These are phyloP conservation scores for Capronia americana DNA, from an alignment of 2,329 filamentous ascomycete species.

Conservation along the genomic window DNA sequence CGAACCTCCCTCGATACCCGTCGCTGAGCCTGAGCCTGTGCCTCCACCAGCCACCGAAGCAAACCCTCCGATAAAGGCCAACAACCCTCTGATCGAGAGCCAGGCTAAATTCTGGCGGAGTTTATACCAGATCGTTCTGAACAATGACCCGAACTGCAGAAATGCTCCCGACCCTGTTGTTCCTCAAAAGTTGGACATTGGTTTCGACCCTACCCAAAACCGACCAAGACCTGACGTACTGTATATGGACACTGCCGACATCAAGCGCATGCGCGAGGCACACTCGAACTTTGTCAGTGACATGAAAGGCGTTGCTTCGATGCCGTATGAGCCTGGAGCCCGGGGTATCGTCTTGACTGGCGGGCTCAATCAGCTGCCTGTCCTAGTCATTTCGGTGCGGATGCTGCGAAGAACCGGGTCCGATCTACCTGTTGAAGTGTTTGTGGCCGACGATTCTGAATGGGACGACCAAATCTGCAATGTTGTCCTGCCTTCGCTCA, in stretches of 20 bases:
- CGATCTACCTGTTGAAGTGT: conserved; percentile 51
- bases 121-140: conserved; percentile 35
- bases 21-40: conserved; percentile 4
- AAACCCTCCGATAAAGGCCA: conserved; percentile 6
- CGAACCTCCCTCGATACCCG: conserved; percentile 6
- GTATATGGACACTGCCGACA: conserved; percentile 44
- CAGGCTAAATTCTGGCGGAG: conserved; percentile 38
- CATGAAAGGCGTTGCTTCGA: conserved; percentile 33
- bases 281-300: conserved; percentile 52
- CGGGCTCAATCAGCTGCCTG: conserved; percentile 46
- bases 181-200: conserved; percentile 38
- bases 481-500: conserved; percentile 46
- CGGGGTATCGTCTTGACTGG: conserved; percentile 55
- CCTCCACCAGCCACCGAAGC: neutral
- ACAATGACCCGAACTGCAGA: conserved; percentile 39
- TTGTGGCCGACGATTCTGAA: conserved; percentile 47
- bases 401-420: conserved; percentile 51
- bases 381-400: conserved; percentile 49
- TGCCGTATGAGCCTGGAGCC: conserved; percentile 46
- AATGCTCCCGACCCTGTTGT: conserved; percentile 37
- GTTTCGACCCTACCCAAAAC: conserved; percentile 34
- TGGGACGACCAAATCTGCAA: conserved; percentile 51
- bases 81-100: conserved; percentile 30
- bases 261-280: conserved; percentile 47
- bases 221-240: conserved; percentile 48